Evolutionary conservation across 1,284 basidiomycete genomes (phyloP).

Genomic region (Pascua sp.): DNA sequence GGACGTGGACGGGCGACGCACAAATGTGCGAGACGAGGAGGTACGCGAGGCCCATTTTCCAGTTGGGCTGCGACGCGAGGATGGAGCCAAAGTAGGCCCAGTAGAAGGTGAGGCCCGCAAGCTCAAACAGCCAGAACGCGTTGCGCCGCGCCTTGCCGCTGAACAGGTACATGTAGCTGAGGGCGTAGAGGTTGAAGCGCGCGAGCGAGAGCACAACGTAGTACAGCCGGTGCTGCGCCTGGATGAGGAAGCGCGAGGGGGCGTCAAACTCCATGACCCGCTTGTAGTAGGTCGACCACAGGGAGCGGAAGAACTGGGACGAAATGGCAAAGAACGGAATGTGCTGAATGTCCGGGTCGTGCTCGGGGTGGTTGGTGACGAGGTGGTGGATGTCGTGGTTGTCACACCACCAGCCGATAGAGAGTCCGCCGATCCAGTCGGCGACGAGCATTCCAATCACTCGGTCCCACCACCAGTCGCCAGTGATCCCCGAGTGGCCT

Average conservation of each 20-base stretch:
- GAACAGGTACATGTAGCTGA: constrained; percentile 76
- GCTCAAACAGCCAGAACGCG: constrained; percentile 50
- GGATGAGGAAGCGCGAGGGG: constrained; percentile 64
- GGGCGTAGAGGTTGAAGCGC: constrained; percentile 91
- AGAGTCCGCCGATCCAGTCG: constrained; percentile 85
- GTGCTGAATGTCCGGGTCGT: constrained; percentile 85
- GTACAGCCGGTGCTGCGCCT: constrained; percentile 87
- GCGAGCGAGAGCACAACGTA: constrained; percentile 88
- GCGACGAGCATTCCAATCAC: constrained; percentile 66
- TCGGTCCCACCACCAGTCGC: constrained; percentile 78
- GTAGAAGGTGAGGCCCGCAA: constrained; percentile 53
- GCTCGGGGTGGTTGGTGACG: constrained; percentile 94
- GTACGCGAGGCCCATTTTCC: constrained; percentile 52
- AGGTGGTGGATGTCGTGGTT: constrained; percentile 98
- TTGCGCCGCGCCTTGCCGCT: constrained; percentile 46
- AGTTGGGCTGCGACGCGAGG: constrained; percentile 37
- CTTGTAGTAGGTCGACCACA: constrained; percentile 95
- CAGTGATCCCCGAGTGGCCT: constrained; percentile 90
- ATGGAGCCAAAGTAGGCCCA: constrained; percentile 55
- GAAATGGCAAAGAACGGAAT: constrained; percentile 95
- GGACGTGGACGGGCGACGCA: constrained; percentile 57
- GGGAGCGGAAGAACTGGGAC: constrained; percentile 72
- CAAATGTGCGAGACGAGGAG: constrained; percentile 55
- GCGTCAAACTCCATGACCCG: constrained; percentile 77
- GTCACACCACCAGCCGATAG: constrained; percentile 96